These are phyloP conservation scores for Sporothrix globosa DNA, from an alignment of 2,329 filamentous ascomycete genomes.

Conservation along the genomic window DNA sequence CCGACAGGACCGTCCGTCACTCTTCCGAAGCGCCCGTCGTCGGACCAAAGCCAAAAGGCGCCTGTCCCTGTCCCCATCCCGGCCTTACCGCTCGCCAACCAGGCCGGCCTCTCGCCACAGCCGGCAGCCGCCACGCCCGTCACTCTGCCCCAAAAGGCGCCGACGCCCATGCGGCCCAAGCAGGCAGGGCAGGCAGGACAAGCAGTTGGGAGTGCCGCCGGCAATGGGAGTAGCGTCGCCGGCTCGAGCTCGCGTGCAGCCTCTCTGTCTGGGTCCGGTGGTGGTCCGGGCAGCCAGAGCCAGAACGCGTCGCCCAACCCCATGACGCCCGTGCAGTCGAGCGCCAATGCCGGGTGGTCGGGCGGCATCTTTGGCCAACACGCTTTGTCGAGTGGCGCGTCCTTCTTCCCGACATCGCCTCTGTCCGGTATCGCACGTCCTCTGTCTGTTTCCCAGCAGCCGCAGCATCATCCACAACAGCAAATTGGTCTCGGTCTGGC, in stretches of 20 bases:
- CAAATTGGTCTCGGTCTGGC: not conserved
- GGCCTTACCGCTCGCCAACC: conserved; percentile 54
- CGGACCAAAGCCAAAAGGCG: conserved; percentile 49
- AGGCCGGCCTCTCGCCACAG: not conserved
- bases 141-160: conserved; percentile 63
- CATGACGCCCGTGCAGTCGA: conserved; percentile 66
- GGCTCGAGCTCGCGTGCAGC: conserved; percentile 63
- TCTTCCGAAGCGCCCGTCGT: conserved; percentile 48
- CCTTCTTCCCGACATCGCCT: conserved; percentile 63
- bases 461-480: conserved; percentile 2
- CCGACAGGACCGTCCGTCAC: conserved; percentile 39
- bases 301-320: conserved; percentile 64
- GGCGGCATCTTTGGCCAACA: conserved; percentile 45
- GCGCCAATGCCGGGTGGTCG: conserved; percentile 62
- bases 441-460: conserved; percentile 38
- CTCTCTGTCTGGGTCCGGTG: conserved; percentile 59
- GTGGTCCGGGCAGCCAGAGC: conserved; percentile 47
- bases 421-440: conserved; percentile 57
- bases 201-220: conserved; percentile 37
- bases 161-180: conserved; percentile 75
- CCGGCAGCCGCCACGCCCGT: not conserved
- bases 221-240: conserved; percentile 55
- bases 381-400: not conserved
- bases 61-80: conserved; percentile 81
- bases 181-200: conserved; percentile 80